Conservation (phyloP, 345 rosid genomes). For the Gynandropsis gynandra region DNA sequence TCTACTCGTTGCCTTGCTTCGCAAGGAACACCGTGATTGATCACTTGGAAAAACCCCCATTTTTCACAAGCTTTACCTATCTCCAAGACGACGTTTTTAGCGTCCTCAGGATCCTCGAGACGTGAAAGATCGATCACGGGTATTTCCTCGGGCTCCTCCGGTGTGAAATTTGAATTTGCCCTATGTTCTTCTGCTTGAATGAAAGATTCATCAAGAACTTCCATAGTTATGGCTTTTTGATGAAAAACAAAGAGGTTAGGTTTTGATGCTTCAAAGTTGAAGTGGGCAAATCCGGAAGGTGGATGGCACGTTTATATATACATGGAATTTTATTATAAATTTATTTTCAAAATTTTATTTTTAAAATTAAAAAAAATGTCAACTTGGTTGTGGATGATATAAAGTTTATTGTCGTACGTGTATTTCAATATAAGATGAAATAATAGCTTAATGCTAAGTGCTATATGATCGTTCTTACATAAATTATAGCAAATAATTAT, state of each 20-base stretch:
- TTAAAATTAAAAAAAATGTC: too few relatives aligned
- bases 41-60: slow-evolving; percentile 60
- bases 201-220: slow-evolving; percentile 37
- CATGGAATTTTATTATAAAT: too few relatives aligned
- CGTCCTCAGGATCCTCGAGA: slow-evolving; percentile 12
- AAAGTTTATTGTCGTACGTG: too few relatives aligned
- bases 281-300: too few relatives aligned
- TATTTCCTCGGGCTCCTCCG: slow-evolving; percentile 33
- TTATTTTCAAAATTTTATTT: too few relatives aligned
- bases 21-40: slow-evolving; percentile 38
- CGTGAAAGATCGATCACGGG: slow-evolving; percentile 41
- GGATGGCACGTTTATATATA: too few relatives aligned
- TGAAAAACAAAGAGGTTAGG: background rate
- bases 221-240: slow-evolving; percentile 26
- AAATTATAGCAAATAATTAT: too few relatives aligned
- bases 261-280: background rate
- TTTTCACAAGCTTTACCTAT: slow-evolving; percentile 44
- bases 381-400: too few relatives aligned
- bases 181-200: slow-evolving; percentile 42
- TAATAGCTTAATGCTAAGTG: too few relatives aligned
- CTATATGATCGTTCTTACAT: too few relatives aligned
- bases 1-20: slow-evolving; percentile 27
- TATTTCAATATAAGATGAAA: too few relatives aligned
- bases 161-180: slow-evolving; percentile 18
- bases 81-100: slow-evolving; percentile 29